phyloP scores from a whole-genome alignment of 2,329 filamentous ascomycete genomes.

The Apiospora kogelbergensis region DNA sequence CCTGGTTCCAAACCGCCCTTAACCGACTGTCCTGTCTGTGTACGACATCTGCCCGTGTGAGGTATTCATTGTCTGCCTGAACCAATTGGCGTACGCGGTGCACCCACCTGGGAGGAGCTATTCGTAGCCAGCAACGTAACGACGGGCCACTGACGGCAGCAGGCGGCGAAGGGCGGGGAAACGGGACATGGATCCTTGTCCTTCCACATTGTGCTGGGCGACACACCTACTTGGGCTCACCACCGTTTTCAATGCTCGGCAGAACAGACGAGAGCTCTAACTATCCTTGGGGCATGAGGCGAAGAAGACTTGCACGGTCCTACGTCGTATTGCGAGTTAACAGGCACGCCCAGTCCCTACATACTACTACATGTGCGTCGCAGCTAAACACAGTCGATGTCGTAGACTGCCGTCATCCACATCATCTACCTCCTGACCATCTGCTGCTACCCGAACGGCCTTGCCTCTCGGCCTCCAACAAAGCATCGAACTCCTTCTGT shows the following conservation, averaged over 20 bases:
- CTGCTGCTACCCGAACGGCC: background rate
- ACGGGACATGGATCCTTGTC: background rate
- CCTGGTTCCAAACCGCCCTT: background rate
- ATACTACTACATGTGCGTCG: background rate
- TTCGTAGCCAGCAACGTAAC: background rate
- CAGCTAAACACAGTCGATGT: background rate
- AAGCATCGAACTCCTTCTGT: constrained; percentile 50
- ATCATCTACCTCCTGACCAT: background rate
- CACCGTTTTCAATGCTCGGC: background rate
- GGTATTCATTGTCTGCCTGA: background rate
- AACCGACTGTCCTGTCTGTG: background rate
- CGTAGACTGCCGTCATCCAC: background rate
- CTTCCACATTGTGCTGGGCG: background rate
- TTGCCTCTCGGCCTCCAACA: constrained; percentile 43
- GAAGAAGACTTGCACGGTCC: too few relatives aligned
- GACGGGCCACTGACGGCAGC: background rate
- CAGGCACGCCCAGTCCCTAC: background rate
- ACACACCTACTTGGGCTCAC: background rate
- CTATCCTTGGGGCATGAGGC: too few relatives aligned
- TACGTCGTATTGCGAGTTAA: background rate
- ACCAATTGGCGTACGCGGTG: background rate
- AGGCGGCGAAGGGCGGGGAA: background rate
- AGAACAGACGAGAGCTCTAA: background rate
- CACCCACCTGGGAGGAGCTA: background rate
- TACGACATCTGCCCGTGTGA: background rate